Evolutionary conservation across 2,329 filamentous ascomycete genomes (phyloP), one percentile per base, ranked within the genome.

Genomic region (Diaporthe vaccinii): DNA sequence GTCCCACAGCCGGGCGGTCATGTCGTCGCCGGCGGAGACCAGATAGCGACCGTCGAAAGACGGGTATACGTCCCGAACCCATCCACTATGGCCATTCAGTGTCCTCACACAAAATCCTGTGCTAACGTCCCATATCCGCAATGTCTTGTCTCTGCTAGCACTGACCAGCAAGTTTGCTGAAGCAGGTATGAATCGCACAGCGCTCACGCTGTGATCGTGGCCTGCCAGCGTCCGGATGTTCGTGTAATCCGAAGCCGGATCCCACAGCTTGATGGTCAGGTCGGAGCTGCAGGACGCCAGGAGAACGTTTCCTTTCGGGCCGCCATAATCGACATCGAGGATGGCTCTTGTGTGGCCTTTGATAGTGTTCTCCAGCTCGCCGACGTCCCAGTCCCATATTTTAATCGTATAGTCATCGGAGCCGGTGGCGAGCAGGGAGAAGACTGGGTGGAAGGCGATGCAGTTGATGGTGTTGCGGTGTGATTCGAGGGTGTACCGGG

Each of bases 341-440:
- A 98, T 95, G 4, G 95, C 92, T 81, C 94, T 95, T 8, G 95
- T 98, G 81, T 98, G 96, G 1, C 95, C 95, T 82, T 98, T 98
- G 75, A 98, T 90, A 0, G 96, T 98, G 76, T 93, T 88, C 83
- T 98, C 96, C 8, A 98, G 88, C 84, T 98, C 96, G 69, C 96
- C 96, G 39, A 97, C 86, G 81, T 98, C 96, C 94, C 95, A 98
- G 81, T 98, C 96, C 96, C 96, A 98, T 74, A 98, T 95, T 81
- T 98, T 98, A 83, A 98, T 98, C 8, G 94, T 98, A 73, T 91
- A 94, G 83, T 98, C 96, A 83, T 98, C 96, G 10, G 95, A 97
- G 22, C 94, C 96, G 0, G 95, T 97, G 14, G 96, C 96, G 31
- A 98, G 88, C 8, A 94, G 96, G 15, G 95, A 96, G 84, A 98